Conservation (phyloP, 73 alveolate genomes). For the Symbiodinium natans region DNA sequence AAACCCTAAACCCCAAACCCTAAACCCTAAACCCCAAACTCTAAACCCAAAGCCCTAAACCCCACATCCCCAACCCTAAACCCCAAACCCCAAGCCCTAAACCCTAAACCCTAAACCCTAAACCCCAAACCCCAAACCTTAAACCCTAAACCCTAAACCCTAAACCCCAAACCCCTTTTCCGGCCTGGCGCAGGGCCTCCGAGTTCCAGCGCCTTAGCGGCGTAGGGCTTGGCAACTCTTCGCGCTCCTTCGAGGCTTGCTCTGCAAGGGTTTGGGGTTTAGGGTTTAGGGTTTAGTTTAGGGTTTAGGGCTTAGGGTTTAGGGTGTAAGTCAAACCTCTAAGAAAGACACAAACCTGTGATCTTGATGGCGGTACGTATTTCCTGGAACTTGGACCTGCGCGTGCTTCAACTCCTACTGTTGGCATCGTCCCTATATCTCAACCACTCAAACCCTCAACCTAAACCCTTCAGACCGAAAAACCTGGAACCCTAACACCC, state of each 20-base stretch:
- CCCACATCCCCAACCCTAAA: not conserved
- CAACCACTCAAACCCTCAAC: too few relatives aligned
- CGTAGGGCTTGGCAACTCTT: not conserved
- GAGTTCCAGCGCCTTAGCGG: conserved; percentile 1
- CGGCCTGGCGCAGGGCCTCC: not conserved
- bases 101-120: not conserved
- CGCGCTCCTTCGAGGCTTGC: not conserved
- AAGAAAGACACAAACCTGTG: too few relatives aligned
- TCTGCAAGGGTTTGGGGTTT: not conserved
- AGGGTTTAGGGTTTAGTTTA: not conserved
- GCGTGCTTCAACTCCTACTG: too few relatives aligned
- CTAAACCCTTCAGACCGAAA: too few relatives aligned
- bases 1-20: not conserved
- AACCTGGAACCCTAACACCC: too few relatives aligned
- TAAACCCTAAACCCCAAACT: not conserved
- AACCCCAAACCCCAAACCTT: not conserved
- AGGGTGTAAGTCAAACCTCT: too few relatives aligned
- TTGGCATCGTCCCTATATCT: too few relatives aligned
- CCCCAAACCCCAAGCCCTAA: not conserved
- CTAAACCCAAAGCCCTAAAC: not conserved
- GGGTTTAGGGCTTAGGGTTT: too few relatives aligned
- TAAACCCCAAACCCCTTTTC: not conserved
- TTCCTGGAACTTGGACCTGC: too few relatives aligned
- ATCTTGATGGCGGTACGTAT: too few relatives aligned
- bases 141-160: not conserved